phyloP scores from a whole-genome alignment of 2,329 filamentous ascomycete genomes.

The Cytospora piceicola region DNA sequence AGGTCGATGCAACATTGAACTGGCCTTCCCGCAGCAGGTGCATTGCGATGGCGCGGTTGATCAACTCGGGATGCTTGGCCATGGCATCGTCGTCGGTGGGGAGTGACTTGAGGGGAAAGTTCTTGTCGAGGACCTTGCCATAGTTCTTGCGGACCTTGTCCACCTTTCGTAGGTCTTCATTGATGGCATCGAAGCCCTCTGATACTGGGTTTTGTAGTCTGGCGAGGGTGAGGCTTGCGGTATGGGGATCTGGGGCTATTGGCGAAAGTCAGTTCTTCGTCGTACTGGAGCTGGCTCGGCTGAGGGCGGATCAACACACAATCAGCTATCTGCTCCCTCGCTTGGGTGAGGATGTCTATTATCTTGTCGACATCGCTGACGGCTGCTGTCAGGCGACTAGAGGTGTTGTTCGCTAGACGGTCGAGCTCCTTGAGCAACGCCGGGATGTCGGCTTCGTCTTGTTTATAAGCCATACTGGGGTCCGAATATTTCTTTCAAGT shows the following conservation, averaged over 20 bases:
- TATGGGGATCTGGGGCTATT: conserved; percentile 63
- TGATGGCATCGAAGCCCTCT: conserved; percentile 77
- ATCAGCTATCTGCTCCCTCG: conserved; percentile 72
- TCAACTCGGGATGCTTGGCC: conserved; percentile 72
- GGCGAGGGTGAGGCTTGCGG: conserved; percentile 74
- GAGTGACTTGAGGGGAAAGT: conserved; percentile 60
- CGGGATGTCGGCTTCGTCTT: conserved; percentile 46
- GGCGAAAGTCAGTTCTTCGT: conserved; percentile 22
- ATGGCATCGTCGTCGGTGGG: conserved; percentile 82
- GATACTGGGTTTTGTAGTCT: conserved; percentile 87
- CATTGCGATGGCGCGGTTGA: conserved; percentile 95
- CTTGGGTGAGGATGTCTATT: conserved; percentile 74
- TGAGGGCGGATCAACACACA: conserved; percentile 50
- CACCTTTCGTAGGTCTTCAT: conserved; percentile 79
- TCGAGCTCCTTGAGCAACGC: conserved; percentile 73
- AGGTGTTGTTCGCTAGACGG: conserved; percentile 63
- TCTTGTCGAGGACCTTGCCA: conserved; percentile 80
- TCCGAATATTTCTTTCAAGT: conserved; percentile 15
- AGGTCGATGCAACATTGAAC: conserved; percentile 84
- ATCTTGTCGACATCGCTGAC: conserved; percentile 82
- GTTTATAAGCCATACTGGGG: conserved; percentile 37
- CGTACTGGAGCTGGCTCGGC: background rate
- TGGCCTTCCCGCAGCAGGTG: conserved; percentile 93
- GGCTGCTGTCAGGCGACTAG: conserved; percentile 69
- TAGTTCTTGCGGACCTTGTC: conserved; percentile 83